Evolutionary conservation across 1,139 yeast genomes (phyloP), one percentile per base, ranked within the genome.

Genomic region (Protomyces arabidopsidicola): DNA sequence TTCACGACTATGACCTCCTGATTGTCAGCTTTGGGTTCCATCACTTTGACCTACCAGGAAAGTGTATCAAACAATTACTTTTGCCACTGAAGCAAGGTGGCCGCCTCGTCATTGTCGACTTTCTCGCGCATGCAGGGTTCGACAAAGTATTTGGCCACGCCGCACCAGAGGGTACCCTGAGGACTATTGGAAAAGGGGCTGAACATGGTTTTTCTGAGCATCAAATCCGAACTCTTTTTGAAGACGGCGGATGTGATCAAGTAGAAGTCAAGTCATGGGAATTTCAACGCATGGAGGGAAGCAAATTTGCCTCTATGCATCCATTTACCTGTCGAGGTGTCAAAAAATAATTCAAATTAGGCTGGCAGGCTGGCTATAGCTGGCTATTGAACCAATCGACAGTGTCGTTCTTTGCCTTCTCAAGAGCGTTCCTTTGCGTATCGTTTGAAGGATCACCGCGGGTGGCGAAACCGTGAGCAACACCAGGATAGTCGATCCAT

Each of bases 101-200:
- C 22, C 18, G 60, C 3, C 53, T 56, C 35, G 60, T 56, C 54
- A 56, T 56, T 45, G 20, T 56, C n/a, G 60, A 56, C 34, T 56
- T 56, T 22, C 45, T 56, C n/a, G 35, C 45, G 42, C 60, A 56
- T 35, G 53, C 16, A 10, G 36, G 38, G 4, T 56, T 56, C 35
- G 42, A 14, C 42, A 38, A 38, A 38, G 16, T 38, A 1, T 38
- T 38, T 38, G 42, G 16, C 18, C 42, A 38, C 18, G n/a, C 42
- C 12, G 6, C 42, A 14, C n/a, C 18, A 14, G 42, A 38, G 16
- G n/a, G 20, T 31, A 34, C 60, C 10, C 20, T 16, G 24, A 18
- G 53, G 22, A 56, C 53, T 31, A 56, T 56, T 18, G 60, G 60
- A 6, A 52, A 48, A n/a, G 60, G 60, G 6, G 60, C 60, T 3